Base-by-base conservation (phyloP, 441 rosid species). In the Brassica balearica region DNA sequence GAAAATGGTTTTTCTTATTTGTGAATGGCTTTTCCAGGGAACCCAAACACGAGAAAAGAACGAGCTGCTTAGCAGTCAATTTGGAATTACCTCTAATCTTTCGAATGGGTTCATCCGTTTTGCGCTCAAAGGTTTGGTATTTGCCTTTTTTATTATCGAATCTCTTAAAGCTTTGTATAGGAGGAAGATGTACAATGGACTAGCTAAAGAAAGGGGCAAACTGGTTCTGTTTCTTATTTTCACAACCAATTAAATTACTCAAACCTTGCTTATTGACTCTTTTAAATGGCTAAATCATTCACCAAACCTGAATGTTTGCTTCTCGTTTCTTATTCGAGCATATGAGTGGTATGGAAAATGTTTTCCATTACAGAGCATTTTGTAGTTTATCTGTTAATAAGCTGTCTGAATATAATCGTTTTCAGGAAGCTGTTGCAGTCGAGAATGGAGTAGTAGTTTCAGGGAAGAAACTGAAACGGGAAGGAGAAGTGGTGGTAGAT, bases 31-130 rank as follows among this genome's bases (percentile, higher is more conserved):
- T 66, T 46, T 36, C 32, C 87, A 93, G 99, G 97, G 97, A 43
- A 93, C 97, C n/a, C 97, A 89, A 81, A 75, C 97, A 72, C 88
- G 69, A 55, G 94, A 93, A 68, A 96, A 93, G 77, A 88, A 91
- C 27, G 87, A 87, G 78, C 76, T 96, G 69, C 91, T 96, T 56
- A 78, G 86, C 27, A 78, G 72, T 71, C 85, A 86, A 69, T 96
- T 94, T 71, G 86, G 89, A 71, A 91, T 88, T 93, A 71, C 91
- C 91, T 43, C 65, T 56, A 77, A 87, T 95, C 77, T 92, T 88
- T 77, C 94, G 95, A 58, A 92, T 75, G 76, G 99, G 97, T 51
- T 93, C 99, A 14, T 95, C 90, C 1, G 80, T 90, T 53, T 95
- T 83, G 77, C 86, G 80, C 67, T 77, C 73, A 69, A 77, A 83